These are phyloP conservation scores for Barbarea vulgaris DNA, from an alignment of 345 rosid genomes.

Conservation along the genomic window DNA sequence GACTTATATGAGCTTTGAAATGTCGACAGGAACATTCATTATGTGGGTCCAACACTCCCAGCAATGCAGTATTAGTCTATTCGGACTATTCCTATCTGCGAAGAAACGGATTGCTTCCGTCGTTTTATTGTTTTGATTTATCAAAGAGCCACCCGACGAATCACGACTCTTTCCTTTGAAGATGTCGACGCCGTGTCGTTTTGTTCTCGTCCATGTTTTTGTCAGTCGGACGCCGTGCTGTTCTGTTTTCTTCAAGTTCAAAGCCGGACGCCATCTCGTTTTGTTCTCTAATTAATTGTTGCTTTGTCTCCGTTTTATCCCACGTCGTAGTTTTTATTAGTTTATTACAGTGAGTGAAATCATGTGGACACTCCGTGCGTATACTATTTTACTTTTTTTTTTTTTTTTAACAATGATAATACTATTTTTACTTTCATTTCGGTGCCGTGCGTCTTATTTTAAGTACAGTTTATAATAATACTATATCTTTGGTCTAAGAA, in stretches of 20 bases:
- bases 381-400: no score
- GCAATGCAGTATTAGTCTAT: background rate
- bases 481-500: background rate
- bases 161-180: slow-evolving; percentile 14
- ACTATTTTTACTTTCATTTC: background rate
- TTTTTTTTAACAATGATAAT: background rate
- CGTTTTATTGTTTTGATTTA: slow-evolving; percentile 32
- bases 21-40: slow-evolving; percentile 27
- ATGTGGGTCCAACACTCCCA: slow-evolving; percentile 15
- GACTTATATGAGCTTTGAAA: slow-evolving; percentile 6
- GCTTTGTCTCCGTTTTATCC: background rate
- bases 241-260: background rate
- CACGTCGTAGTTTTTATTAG: background rate
- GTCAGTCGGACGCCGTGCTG: slow-evolving; percentile 23
- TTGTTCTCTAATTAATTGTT: background rate
- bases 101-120: slow-evolving; percentile 30
- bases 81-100: slow-evolving; percentile 5
- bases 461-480: background rate
- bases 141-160: slow-evolving; percentile 37
- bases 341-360: background rate
- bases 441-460: background rate
- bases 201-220: background rate
- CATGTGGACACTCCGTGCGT: background rate
- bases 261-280: slow-evolving; percentile 6
- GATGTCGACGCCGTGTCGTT: slow-evolving; percentile 25